Evolutionary conservation across 192 early-diverging fungal species (phyloP).

Genomic region (Phycomyces blakesleeanus): DNA sequence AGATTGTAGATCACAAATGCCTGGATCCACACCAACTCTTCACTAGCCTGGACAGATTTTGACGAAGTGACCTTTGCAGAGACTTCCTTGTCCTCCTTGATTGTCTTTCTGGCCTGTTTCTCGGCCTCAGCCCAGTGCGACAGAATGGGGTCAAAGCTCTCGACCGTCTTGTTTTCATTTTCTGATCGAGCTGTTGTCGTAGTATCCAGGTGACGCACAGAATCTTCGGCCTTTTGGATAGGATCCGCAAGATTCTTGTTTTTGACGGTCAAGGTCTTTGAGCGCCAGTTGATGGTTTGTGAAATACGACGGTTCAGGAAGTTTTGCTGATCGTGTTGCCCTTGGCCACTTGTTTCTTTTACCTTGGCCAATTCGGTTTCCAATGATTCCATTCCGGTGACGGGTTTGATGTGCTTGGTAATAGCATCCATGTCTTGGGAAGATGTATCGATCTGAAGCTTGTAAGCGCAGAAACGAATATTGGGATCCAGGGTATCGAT

Average conservation of each 20-base stretch:
- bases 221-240: conserved; percentile 44
- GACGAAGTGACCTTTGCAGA: conserved; percentile 67
- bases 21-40: conserved; percentile 50
- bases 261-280: conserved; percentile 37
- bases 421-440: conserved; percentile 35
- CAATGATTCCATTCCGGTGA: conserved; percentile 5
- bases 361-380: not conserved
- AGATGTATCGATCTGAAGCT: conserved; percentile 47
- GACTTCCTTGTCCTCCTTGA: conserved; percentile 62
- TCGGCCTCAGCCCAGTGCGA: conserved; percentile 58
- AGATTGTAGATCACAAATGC: conserved; percentile 56
- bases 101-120: conserved; percentile 51
- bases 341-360: conserved; percentile 25
- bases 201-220: conserved; percentile 24
- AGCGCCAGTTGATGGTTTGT: conserved; percentile 50
- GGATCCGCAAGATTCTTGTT: conserved; percentile 43
- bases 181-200: conserved; percentile 18
- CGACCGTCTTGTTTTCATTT: conserved; percentile 36
- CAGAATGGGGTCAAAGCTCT: conserved; percentile 52
- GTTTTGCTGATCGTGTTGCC: too few species aligned
- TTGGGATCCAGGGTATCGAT: conserved; percentile 78
- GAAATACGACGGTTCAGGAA: conserved; percentile 34
- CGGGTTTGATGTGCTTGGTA: not conserved
- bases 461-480: conserved; percentile 77
- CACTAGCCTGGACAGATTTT: conserved; percentile 57